Base-by-base conservation (phyloP, 768 basidiomycete species). In the Omphalotus guepiniiformis region DNA sequence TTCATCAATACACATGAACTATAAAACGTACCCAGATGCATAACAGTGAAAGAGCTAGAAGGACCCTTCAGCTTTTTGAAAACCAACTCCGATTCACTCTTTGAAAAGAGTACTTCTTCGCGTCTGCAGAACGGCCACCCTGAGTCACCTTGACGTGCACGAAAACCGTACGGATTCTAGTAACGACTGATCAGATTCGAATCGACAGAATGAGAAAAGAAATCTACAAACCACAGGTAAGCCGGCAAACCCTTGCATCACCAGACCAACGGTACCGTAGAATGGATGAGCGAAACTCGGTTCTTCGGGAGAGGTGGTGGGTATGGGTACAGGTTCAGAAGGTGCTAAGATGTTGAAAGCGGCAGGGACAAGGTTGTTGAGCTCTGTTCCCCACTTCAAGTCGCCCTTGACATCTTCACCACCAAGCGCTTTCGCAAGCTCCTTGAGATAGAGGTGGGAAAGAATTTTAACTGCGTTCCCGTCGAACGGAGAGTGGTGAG, bases 401-500 rank as follows among this genome's bases (percentile, higher is more conserved):
- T 9, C 23, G 6, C 29, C 21, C 5, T 16, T 6, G 12, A 36
- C 6, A 39, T 29, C 15, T 15, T 52, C 13, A 8, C 29, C 22
- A 13, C 19, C 36, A 4, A 56, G 15, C 12, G 8, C 36, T 29
- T 42, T 25, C 3, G 45, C 44, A 25, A 57, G 42, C 28, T 53
- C 34, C 12, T 27, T 32, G 23, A 64, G 54, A 22, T 47, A 56
- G 16, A 30, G 21, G n/a, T 35, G 54, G 22, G 55, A 36, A 22
- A 61, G 25, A 18, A 59, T 55, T 41, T 60, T 59, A 27, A 50
- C 36, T 12, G 55, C 62, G 11, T 49, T 49, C 2, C 60, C 60
- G 46, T 64, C 63, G 41, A 59, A 58, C 7, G 55, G 51, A 13
- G 52, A 32, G 41, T 64, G 60, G 34, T 52, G 53, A 3, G 50